A percentile compares a stretch with the other conserved stretches of the same genome.
Evolutionary conservation across 805 yeast species (phyloP).

Genomic region (Hanseniaspora clermontiae): DNA sequence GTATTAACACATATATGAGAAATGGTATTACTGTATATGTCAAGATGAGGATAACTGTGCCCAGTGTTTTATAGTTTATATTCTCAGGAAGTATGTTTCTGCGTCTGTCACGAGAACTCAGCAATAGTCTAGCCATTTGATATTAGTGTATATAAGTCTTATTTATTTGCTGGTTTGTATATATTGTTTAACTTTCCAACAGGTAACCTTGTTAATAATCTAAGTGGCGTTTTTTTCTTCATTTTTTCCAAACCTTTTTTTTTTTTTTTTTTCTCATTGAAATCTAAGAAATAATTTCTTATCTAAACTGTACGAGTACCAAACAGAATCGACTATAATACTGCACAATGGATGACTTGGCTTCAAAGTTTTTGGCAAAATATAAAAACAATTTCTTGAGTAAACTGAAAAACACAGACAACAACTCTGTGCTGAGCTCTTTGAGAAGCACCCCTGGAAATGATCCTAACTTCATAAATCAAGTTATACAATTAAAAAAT

Average conservation of each 20-base stretch:
- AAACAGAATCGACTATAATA: too few species aligned
- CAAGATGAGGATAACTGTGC: background rate
- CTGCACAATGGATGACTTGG: background rate
- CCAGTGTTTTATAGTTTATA: background rate
- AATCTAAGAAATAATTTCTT: too few species aligned
- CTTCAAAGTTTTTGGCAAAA: slow-evolving; percentile 4
- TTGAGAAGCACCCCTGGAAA: background rate
- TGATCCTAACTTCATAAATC: slow-evolving; percentile 7
- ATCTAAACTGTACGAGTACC: background rate
- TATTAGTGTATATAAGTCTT: too few species aligned
- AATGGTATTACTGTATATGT: slow-evolving; percentile 5
- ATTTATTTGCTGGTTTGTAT: too few species aligned
- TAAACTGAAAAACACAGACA: background rate
- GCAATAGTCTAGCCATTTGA: background rate
- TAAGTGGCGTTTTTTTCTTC: too few species aligned
- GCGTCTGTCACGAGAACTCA: background rate
- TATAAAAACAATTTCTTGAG: background rate
- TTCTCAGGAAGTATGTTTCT: background rate
- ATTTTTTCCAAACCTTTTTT: too few species aligned
- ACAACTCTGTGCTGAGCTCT: background rate
- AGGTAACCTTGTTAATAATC: too few species aligned
- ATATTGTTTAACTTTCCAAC: too few species aligned
- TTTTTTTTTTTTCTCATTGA: too few species aligned
- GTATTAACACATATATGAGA: background rate
- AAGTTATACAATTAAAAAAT: background rate